A percentile compares a stretch with the other conserved stretches of the same genome.
Conservation (phyloP, 78 protist genomes). For the Paulinella micropora region DNA sequence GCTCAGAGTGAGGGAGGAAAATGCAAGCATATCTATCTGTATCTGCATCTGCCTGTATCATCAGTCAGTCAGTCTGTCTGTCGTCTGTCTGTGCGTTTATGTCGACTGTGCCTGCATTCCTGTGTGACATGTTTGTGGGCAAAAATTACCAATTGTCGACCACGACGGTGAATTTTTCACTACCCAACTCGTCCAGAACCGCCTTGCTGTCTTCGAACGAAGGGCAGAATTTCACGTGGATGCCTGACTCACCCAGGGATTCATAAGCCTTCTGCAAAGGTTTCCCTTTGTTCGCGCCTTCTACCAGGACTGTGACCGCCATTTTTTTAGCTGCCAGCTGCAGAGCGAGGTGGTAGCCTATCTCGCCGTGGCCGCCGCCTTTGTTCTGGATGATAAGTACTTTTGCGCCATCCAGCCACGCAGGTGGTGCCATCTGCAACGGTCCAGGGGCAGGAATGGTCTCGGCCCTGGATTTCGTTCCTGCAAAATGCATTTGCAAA, state of each 20-base stretch:
- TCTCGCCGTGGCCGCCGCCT: constrained; percentile 18
- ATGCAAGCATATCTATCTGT: too few relatives aligned
- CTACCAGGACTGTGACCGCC: neutral
- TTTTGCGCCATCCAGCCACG: neutral
- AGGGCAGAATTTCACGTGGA: neutral
- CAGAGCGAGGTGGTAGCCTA: neutral
- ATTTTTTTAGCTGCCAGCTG: neutral
- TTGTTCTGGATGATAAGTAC: constrained; percentile 5
- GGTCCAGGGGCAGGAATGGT: too few relatives aligned
- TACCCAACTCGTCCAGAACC: neutral
- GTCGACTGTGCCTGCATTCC: too few relatives aligned
- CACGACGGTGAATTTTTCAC: neutral
- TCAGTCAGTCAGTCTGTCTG: too few relatives aligned
- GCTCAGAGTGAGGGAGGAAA: too few relatives aligned
- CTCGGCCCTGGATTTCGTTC: too few relatives aligned
- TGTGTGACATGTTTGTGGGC: neutral
- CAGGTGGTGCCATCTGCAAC: too few relatives aligned
- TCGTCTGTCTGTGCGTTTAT: too few relatives aligned
- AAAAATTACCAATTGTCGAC: constrained; percentile 2
- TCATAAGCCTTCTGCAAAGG: neutral
- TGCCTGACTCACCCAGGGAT: neutral
- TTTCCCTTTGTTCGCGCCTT: neutral
- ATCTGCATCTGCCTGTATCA: too few relatives aligned
- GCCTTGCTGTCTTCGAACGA: neutral
- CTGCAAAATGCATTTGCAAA: too few relatives aligned